Percentiles rank a stretch among this genome's conserved stretches.
Evolutionary conservation across 2,329 filamentous ascomycete genomes (phyloP).

Genomic region (Sclerotinia spermophila): DNA sequence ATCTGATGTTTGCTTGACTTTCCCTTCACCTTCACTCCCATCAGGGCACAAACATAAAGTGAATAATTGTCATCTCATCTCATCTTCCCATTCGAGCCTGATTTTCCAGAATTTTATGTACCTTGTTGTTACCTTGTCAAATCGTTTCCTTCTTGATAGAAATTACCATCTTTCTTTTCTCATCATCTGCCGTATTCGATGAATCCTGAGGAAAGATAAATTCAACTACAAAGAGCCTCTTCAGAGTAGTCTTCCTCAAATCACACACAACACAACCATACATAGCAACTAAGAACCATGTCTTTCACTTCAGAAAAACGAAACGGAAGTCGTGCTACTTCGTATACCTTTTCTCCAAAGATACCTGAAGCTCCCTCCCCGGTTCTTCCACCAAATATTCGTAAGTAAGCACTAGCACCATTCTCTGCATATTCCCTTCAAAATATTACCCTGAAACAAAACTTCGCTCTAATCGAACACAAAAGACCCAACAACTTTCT

Average conservation of each 20-base stretch:
- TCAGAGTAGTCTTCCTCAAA: neutral
- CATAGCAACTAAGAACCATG: neutral
- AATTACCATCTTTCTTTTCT: neutral
- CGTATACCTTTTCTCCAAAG: constrained; percentile 11
- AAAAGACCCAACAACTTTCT: constrained; percentile 14
- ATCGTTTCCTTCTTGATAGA: neutral
- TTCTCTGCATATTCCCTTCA: no score
- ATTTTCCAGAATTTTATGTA: neutral
- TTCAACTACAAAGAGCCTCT: neutral
- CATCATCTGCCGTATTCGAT: neutral
- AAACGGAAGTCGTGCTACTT: constrained; percentile 4
- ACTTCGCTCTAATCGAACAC: neutral
- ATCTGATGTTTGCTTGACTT: neutral
- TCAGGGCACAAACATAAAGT: neutral
- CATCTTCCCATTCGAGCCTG: neutral
- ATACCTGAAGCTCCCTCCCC: constrained; percentile 5
- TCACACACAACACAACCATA: neutral
- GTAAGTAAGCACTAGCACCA: neutral
- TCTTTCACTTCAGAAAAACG: constrained; percentile 2
- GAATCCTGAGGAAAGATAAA: neutral
- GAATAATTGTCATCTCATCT: neutral
- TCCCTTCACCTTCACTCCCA: neutral
- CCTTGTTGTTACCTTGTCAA: neutral
- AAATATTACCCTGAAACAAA: neutral
- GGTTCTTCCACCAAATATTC: constrained; percentile 2